Base-by-base conservation (phyloP, 768 basidiomycete genomes). In the Psilocybe azurescens region DNA sequence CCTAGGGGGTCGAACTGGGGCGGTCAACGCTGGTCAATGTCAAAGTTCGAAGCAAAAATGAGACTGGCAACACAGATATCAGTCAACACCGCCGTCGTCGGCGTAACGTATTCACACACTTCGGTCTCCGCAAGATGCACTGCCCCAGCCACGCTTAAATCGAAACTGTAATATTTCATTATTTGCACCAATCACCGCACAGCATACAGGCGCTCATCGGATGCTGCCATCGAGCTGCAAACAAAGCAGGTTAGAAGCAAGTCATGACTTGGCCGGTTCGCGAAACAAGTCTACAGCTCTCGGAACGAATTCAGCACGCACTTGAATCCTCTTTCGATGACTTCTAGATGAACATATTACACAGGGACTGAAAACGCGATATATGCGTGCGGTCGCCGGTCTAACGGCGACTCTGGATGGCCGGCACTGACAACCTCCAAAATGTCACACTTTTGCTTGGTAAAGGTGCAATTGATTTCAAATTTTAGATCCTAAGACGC, bases 11-110 rank as follows among this genome's bases (percentile, higher is more conserved):
- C 29, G 52, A 53, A 53, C 16, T 36, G 10, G 52, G 51, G 30
- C 51, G 51, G 51, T 52, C 51, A 32, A 52, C 51, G 51, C 28
- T 18, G 52, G 52, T 53, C 32, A 18, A 53, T 11, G 33, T 36
- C 52, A 33, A 10, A 33, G 51, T 52, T 3, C 51, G 14, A 44
- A 44, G n/a, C 41, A 44, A 16, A 44, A 13, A 44, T 13, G 41
- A 44, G 2, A 44, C 41, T 14, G 5, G 41, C 41, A 11, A 44
- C 14, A 18, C 41, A 5, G 14, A 5, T n/a, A 44, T 11, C 41
- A 5, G 41, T 44, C n/a, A 16, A 44, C 41, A 16, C 41, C 41
- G 41, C 41, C 41, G 14, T 44, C 41, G 14, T 9, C 41, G 11
- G 41, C 41, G 24, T 24, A 24, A 24, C 24, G 24, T 24, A 24